phyloP scores from a whole-genome alignment of 495 filamentous ascomycete genomes.

The Pyronema domesticum region DNA sequence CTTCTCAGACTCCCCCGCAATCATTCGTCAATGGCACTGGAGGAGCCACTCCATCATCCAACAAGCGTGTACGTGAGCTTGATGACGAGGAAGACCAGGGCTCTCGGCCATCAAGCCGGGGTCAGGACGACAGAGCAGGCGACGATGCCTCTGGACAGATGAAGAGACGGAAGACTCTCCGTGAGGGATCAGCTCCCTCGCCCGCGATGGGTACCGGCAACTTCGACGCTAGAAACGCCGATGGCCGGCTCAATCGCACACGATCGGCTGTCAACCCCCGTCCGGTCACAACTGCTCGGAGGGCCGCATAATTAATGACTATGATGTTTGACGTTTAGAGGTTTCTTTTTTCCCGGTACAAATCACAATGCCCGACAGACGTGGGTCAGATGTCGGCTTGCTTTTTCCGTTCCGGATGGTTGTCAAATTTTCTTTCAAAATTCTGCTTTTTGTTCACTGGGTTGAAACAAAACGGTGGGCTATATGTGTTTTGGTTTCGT shows the following conservation, averaged over 20 bases:
- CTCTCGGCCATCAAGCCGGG: slow-evolving; percentile 47
- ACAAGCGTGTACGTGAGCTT: slow-evolving; percentile 65
- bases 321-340: not conserved
- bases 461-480: slow-evolving; percentile 6
- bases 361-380: not conserved
- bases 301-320: not conserved
- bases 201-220: slow-evolving; percentile 13
- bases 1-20: slow-evolving; percentile 36
- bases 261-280: slow-evolving; percentile 16
- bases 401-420: not conserved
- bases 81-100: slow-evolving; percentile 60
- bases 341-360: not conserved
- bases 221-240: slow-evolving; percentile 15
- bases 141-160: slow-evolving; percentile 40
- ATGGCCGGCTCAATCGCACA: slow-evolving; percentile 22
- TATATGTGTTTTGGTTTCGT: slow-evolving; percentile 3
- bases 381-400: not conserved
- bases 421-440: not conserved
- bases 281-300: not conserved
- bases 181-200: slow-evolving; percentile 35
- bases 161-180: slow-evolving; percentile 73
- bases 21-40: slow-evolving; percentile 26
- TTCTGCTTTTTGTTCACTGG: slow-evolving; percentile 2
- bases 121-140: slow-evolving; percentile 22
- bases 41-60: slow-evolving; percentile 28